These are phyloP conservation scores for Phragmites australis DNA, from an alignment of 176 grass and related monocot genomes.

Conservation along the genomic window DNA sequence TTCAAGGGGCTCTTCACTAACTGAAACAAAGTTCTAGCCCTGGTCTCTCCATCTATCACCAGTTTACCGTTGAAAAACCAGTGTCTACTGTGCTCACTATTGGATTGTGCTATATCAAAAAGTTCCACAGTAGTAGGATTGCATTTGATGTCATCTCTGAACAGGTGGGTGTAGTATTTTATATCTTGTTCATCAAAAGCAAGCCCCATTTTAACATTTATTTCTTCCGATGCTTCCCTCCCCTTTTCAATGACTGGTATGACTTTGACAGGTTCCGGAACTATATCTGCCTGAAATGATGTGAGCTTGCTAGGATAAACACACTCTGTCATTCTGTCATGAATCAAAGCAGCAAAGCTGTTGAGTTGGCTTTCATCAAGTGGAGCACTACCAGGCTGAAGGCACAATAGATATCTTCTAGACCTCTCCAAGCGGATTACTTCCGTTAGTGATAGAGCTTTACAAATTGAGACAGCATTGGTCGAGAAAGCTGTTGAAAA, in stretches of 20 bases:
- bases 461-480: slow-evolving; percentile 75
- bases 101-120: slow-evolving; percentile 85
- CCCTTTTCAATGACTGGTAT: slow-evolving; percentile 72
- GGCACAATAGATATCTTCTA: slow-evolving; percentile 63
- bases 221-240: slow-evolving; percentile 72
- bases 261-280: slow-evolving; percentile 56
- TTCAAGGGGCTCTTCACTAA: slow-evolving; percentile 79
- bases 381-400: slow-evolving; percentile 48
- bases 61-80: slow-evolving; percentile 87
- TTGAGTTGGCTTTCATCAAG: slow-evolving; percentile 56
- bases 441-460: slow-evolving; percentile 61
- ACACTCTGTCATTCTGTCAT: slow-evolving; percentile 89
- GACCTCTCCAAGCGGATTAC: slow-evolving; percentile 71
- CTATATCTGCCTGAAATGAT: slow-evolving; percentile 54
- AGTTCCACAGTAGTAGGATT: slow-evolving; percentile 80
- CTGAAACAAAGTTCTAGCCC: slow-evolving; percentile 70
- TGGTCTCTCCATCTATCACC: slow-evolving; percentile 68
- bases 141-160: slow-evolving; percentile 78
- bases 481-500: slow-evolving; percentile 78
- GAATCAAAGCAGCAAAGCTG: slow-evolving; percentile 59
- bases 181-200: slow-evolving; percentile 91
- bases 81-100: slow-evolving; percentile 80
- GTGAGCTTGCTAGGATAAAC: slow-evolving; percentile 64
- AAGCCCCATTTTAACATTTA: slow-evolving; percentile 82
- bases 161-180: slow-evolving; percentile 71